Conservation (phyloP, 768 basidiomycete species). For the Jaapia argillacea region DNA sequence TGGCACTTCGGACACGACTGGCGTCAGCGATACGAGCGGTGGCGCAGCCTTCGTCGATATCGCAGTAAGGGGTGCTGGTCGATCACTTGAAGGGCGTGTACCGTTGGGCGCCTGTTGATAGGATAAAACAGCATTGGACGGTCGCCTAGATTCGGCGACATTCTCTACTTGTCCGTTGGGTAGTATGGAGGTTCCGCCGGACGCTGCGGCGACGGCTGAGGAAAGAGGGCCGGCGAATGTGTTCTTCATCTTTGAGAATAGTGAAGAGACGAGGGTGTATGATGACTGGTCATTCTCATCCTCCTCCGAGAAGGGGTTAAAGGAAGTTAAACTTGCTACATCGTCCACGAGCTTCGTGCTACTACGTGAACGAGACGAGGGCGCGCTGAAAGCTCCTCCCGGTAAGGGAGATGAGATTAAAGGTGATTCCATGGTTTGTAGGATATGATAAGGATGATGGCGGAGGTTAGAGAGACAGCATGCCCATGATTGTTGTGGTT, state of each 20-base stretch:
- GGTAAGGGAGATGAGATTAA: conserved; percentile 9
- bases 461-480: neutral
- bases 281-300: conserved; percentile 86
- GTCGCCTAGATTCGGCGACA: conserved; percentile 46
- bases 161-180: conserved; percentile 20
- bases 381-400: neutral
- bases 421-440: conserved; percentile 23
- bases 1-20: conserved; percentile 71
- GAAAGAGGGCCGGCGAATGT: conserved; percentile 61
- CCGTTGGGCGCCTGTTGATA: conserved; percentile 36
- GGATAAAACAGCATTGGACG: conserved; percentile 36
- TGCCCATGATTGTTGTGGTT: too few relatives aligned
- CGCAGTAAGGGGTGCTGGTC: conserved; percentile 46
- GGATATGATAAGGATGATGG: conserved; percentile 3
- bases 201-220: conserved; percentile 31
- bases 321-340: conserved; percentile 69
- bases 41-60: conserved; percentile 54
- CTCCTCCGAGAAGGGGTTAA: conserved; percentile 90
- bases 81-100: conserved; percentile 40
- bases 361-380: conserved; percentile 50
- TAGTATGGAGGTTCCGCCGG: conserved; percentile 19
- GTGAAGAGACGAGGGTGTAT: conserved; percentile 72
- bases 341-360: conserved; percentile 49
- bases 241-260: conserved; percentile 76
- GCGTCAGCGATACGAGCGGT: conserved; percentile 77